Evolutionary conservation across 169 alveolate species (phyloP), one percentile per base, ranked within the genome.

Genomic region (Ichthyophthirius multifiliis): DNA sequence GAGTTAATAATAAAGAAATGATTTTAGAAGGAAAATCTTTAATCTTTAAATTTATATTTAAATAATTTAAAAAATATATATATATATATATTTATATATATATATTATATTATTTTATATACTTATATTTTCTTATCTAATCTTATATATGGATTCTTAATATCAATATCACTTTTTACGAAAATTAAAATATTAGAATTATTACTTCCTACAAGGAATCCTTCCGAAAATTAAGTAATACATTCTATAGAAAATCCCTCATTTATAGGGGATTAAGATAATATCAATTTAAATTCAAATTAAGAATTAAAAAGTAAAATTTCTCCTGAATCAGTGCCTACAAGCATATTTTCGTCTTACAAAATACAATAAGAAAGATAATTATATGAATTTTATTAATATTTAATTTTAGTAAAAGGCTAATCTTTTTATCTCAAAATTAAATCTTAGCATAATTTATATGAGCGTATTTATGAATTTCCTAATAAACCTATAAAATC

Each of bases 311-410:
- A 85, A 20, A 92, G 77, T 64, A 93, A 63, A 44, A 91, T 67
- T 46, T 93, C 96, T 20, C 97, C 98, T 73, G 90, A 74, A 47
- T 95, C 97, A 23, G 97, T 92, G 30, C 97, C 93, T 6, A 91
- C 94, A 15, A 95, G 85, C 41, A 95, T 76, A 3, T 62, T 82
- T 37, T 88, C 89, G 62, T 89, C 94, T 37, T 84, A 85, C 12
- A 89, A 81, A 4, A 76, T 55, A 76, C 83, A 76, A 76, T 76
- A 76, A 77, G 91, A 85, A 0, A 87, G 43, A 41, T 83, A 90
- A 45, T 90, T 85, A 41, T 90, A 83, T 62, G 62, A 82, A 35
- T 85, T 77, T 20, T 83, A 75, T 10, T 84, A 55, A 16, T 84
- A 77, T 45, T 89, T 82, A 43, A 84, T 89, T 80, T 88, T 88